Base-by-base conservation (phyloP, 2,329 filamentous ascomycete species). In the Raffaelea ambrosiae region DNA sequence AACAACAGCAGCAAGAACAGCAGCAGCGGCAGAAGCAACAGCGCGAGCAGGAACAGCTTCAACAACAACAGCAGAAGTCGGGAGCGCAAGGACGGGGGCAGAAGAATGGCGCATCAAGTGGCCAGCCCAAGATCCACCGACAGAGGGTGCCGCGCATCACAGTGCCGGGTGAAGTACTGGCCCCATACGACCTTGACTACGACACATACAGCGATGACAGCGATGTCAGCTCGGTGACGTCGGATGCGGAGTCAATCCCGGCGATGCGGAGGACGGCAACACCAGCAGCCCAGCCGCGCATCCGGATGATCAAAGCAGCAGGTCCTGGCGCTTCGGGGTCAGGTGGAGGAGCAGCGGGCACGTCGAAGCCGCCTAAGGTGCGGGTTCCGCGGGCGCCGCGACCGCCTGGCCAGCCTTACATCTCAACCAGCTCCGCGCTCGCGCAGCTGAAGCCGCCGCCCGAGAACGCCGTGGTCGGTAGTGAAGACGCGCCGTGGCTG, bases 141-240 rank as follows among this genome's bases (percentile, higher is more conserved):
- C 72, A 65, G 14, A 63, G 63, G 31, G 69, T 74, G 4, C 77
- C 79, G 5, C 70, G 76, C 39, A 82, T 84, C 41, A 83, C 79
- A 2, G 78, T 84, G 11, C 80, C 80, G 1, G 80, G 80, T 40
- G 79, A 84, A 59, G 80, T 84, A 9, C 67, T 83, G 42, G 79
- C 80, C 2, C 80, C 80, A 0, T 83, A 82, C 56, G 80, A 84
- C 48, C 63, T 83, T 21, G 77, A 81, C 50, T 81, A 80, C 59
- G 77, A 81, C 45, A 68, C 71, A 1, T 78, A 73, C 50, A 76
- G 67, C 42, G 75, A 73, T 20, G 71, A 71, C 14, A 74, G 69
- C 54, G 75, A 77, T 19, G n/a, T 52, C 7, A 56, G 51, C 39
- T 54, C 51, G 22, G 45, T 53, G 8, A 48, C 54, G 13, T 53